Percentiles rank a stretch among this genome's conserved stretches.
Evolutionary conservation across 108 stramenopile genomes (phyloP).

Genomic region (Schizochytrium sp.): DNA sequence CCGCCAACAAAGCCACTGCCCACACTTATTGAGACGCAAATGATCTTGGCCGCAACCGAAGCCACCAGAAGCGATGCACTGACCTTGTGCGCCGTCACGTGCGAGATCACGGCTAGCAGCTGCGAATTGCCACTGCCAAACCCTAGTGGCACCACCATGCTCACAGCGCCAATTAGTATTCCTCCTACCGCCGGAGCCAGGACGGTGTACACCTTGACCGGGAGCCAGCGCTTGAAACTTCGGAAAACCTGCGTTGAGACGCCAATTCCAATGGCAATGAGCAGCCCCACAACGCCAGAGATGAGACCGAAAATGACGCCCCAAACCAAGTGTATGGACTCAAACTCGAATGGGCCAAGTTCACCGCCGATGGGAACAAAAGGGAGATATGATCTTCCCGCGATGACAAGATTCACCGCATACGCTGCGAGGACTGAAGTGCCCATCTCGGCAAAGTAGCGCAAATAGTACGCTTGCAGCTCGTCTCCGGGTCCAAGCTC

Average conservation of each 20-base stretch:
- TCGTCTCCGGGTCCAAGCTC: neutral
- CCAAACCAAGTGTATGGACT: neutral
- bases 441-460: neutral
- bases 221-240: neutral
- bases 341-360: neutral
- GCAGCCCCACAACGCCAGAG: neutral
- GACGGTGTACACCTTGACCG: neutral
- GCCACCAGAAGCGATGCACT: neutral
- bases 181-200: neutral
- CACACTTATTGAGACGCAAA: neutral
- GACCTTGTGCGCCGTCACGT: neutral
- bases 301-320: neutral
- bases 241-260: neutral
- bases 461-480: neutral
- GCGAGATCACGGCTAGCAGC: neutral
- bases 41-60: neutral
- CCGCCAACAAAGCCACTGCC: constrained; percentile 14
- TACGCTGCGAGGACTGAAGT: neutral
- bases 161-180: neutral
- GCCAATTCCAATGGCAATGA: neutral
- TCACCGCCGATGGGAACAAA: neutral
- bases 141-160: neutral
- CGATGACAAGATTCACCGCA: neutral
- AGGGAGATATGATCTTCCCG: neutral
- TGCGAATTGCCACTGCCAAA: neutral